These are phyloP conservation scores for Ananas comosus DNA, from an alignment of 176 grass and related monocot species.

Conservation along the genomic window DNA sequence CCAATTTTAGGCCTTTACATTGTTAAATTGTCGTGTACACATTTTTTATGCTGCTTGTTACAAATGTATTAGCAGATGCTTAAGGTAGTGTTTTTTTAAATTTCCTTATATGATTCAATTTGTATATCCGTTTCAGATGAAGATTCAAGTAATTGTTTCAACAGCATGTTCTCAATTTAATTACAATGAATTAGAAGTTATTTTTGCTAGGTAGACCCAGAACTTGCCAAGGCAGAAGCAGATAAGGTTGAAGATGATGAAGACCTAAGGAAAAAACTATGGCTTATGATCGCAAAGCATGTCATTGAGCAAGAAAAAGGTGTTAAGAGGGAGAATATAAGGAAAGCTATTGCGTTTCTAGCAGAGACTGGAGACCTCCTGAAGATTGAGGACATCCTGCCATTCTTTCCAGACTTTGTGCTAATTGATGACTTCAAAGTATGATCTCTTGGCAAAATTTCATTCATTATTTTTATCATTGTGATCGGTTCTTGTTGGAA, in stretches of 20 bases:
- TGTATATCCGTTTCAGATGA: no score
- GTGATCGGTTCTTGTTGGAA: not conserved
- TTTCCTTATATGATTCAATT: no score
- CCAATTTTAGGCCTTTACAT: not conserved
- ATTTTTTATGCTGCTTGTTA: not conserved
- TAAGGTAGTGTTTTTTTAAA: no score
- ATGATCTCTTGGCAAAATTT: slow-evolving; percentile 15
- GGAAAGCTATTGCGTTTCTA: slow-evolving; percentile 92
- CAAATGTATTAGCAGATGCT: not conserved
- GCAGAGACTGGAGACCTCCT: slow-evolving; percentile 85
- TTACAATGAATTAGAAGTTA: no score
- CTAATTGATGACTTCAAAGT: slow-evolving; percentile 99
- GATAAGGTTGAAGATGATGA: slow-evolving; percentile 99
- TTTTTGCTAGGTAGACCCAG: slow-evolving; percentile 60
- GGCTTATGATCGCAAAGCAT: slow-evolving; percentile 96
- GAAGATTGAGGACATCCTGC: slow-evolving; percentile 98
- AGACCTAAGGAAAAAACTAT: slow-evolving; percentile 95
- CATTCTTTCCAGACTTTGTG: slow-evolving; percentile 96
- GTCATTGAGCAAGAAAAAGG: slow-evolving; percentile 98
- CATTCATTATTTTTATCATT: not conserved
- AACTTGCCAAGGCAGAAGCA: slow-evolving; percentile 96
- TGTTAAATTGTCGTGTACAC: not conserved
- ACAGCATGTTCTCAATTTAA: no score
- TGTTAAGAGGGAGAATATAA: slow-evolving; percentile 94
- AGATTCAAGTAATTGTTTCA: not conserved